Evolutionary conservation across 192 early-diverging fungal genomes (phyloP).

Genomic region (Backusella sp.): DNA sequence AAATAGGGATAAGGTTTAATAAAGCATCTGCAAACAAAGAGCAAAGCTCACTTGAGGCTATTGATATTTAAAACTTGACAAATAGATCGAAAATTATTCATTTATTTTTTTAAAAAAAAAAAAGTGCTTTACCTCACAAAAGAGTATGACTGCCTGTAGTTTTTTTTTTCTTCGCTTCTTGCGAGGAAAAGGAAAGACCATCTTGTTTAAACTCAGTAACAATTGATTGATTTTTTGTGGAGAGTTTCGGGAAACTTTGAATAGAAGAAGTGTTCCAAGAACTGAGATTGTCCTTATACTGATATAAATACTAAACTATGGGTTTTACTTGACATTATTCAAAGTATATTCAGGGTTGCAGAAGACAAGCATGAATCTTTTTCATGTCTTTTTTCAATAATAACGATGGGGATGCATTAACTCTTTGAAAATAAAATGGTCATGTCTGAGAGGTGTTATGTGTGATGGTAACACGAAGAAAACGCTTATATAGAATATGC

Average conservation of each 20-base stretch:
- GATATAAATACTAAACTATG: not conserved
- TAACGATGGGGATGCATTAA: not conserved
- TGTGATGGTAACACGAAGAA: not conserved
- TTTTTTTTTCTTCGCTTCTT: not conserved
- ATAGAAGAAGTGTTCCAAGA: not conserved
- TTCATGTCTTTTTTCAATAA: not conserved
- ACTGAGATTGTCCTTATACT: not conserved
- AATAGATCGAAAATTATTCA: not conserved
- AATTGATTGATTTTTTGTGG: not conserved
- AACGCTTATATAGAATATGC: not conserved
- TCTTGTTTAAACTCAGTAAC: not conserved
- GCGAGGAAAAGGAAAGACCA: not conserved
- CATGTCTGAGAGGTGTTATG: not conserved
- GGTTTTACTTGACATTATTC: not conserved
- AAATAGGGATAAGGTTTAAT: not conserved
- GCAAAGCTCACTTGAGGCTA: not conserved
- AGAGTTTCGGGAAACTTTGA: not conserved
- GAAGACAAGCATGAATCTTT: not conserved
- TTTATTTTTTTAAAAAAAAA: not conserved
- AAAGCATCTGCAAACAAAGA: not conserved
- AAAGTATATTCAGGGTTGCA: not conserved
- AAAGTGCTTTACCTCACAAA: not conserved
- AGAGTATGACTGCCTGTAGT: not conserved
- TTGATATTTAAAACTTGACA: not conserved
- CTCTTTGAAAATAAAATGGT: not conserved